Evolutionary conservation across 2,329 filamentous ascomycete genomes (phyloP).

Genomic region (Cytospora piceae): DNA sequence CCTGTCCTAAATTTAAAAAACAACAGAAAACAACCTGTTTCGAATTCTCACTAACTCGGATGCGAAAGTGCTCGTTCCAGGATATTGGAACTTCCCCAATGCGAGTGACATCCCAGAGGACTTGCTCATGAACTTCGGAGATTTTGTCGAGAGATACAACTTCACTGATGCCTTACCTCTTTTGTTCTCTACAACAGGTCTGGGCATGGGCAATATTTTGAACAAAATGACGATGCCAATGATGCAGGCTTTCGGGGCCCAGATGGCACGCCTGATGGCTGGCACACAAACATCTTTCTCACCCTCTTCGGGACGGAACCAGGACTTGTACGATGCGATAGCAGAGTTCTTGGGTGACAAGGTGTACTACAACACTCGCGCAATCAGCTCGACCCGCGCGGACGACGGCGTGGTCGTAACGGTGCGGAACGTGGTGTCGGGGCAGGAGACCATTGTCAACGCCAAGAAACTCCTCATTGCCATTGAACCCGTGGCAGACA

Average conservation of each 20-base stretch:
- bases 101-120: conserved; percentile 49
- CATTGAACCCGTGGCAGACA: conserved; percentile 40
- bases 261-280: conserved; percentile 36
- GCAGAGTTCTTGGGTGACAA: conserved; percentile 41
- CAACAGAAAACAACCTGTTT: no score
- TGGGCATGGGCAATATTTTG: conserved; percentile 50
- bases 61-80: conserved; percentile 38
- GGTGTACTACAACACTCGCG: conserved; percentile 43
- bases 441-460: conserved; percentile 36
- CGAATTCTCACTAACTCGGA: not conserved
- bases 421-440: conserved; percentile 34
- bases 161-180: conserved; percentile 46
- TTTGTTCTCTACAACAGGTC: conserved; percentile 45
- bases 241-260: conserved; percentile 46
- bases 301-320: conserved; percentile 43
- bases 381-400: conserved; percentile 39
- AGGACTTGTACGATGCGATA: conserved; percentile 46
- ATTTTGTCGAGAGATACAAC: conserved; percentile 53
- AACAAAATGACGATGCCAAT: conserved; percentile 49
- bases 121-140: conserved; percentile 50
- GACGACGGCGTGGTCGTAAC: conserved; percentile 37
- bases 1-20: no score
- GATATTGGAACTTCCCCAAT: conserved; percentile 47
- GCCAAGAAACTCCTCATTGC: conserved; percentile 43
- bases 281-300: not conserved